phyloP scores from a whole-genome alignment of 106 monocot genomes.

The Dendrobium catenatum region DNA sequence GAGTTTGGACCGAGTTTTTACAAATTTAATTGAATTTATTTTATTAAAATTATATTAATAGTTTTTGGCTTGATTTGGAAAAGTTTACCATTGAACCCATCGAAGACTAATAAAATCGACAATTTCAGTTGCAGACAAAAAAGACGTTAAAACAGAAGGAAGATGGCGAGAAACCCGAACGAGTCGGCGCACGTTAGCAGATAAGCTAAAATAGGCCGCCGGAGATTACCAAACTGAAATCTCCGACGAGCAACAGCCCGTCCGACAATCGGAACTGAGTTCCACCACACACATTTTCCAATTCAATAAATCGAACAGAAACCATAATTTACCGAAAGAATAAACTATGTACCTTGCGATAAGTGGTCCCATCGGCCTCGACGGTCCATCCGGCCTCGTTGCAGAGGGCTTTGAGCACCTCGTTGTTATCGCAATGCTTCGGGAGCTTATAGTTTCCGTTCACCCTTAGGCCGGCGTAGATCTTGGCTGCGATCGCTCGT shows the following conservation, averaged over 20 bases:
- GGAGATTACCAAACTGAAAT: too few relatives aligned
- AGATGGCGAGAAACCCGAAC: not conserved
- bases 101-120: not conserved
- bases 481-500: slow-evolving; percentile 55
- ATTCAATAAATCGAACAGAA: not conserved
- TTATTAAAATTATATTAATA: too few relatives aligned
- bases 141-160: not conserved
- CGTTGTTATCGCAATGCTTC: slow-evolving; percentile 62
- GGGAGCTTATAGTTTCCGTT: slow-evolving; percentile 59
- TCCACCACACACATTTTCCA: not conserved
- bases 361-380: slow-evolving; percentile 57
- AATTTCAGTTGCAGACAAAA: not conserved
- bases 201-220: too few relatives aligned
- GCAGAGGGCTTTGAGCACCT: slow-evolving; percentile 61
- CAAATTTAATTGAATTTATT: too few relatives aligned
- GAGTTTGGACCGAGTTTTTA: not conserved
- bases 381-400: slow-evolving; percentile 56
- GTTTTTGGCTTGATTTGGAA: too few relatives aligned
- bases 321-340: not conserved
- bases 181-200: too few relatives aligned
- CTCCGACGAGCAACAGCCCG: too few relatives aligned
- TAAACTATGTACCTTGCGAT: slow-evolving; percentile 30
- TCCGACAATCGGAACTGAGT: too few relatives aligned
- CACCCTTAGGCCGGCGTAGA: slow-evolving; percentile 46
- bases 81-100: too few relatives aligned